A percentile compares a stretch with the other conserved stretches of the same genome.
Conservation (phyloP, 1,139 yeast species). For the Yamadazyma atlantica region DNA sequence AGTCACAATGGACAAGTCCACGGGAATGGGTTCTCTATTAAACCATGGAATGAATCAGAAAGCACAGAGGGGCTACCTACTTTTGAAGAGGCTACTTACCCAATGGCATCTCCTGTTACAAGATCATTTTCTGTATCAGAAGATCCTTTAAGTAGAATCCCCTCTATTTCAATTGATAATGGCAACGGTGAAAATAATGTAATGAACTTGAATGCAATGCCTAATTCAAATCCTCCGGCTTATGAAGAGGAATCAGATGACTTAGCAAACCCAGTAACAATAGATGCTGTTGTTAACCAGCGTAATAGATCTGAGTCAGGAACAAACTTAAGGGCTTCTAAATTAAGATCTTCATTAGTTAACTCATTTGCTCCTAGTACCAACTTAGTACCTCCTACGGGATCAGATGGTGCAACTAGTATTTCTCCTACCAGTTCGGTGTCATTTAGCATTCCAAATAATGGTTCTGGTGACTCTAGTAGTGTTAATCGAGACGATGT, state of each 20-base stretch:
- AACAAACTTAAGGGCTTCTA: slow-evolving; percentile 7
- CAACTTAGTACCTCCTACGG: background rate
- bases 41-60: slow-evolving; percentile 21
- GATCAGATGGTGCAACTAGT: background rate
- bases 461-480: background rate
- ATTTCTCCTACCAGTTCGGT: slow-evolving; percentile 3
- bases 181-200: background rate
- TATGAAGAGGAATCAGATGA: slow-evolving; percentile 21
- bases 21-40: slow-evolving; percentile 41
- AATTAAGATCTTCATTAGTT: slow-evolving; percentile 16
- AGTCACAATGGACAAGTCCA: slow-evolving; percentile 13
- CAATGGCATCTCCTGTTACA: slow-evolving; percentile 31
- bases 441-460: slow-evolving; percentile 1
- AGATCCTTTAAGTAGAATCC: slow-evolving; percentile 35
- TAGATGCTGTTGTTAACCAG: slow-evolving; percentile 24
- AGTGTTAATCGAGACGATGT: background rate
- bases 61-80: slow-evolving; percentile 46
- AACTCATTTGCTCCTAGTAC: slow-evolving; percentile 18
- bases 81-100: slow-evolving; percentile 56
- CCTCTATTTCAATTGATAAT: slow-evolving; percentile 31
- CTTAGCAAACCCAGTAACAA: slow-evolving; percentile 14
- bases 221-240: slow-evolving; percentile 22
- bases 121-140: slow-evolving; percentile 35
- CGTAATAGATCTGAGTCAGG: slow-evolving; percentile 8
- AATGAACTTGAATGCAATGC: slow-evolving; percentile 24